Evolutionary conservation across 1,284 basidiomycete genomes (phyloP).

Genomic region (Limonomyces culmigenus): DNA sequence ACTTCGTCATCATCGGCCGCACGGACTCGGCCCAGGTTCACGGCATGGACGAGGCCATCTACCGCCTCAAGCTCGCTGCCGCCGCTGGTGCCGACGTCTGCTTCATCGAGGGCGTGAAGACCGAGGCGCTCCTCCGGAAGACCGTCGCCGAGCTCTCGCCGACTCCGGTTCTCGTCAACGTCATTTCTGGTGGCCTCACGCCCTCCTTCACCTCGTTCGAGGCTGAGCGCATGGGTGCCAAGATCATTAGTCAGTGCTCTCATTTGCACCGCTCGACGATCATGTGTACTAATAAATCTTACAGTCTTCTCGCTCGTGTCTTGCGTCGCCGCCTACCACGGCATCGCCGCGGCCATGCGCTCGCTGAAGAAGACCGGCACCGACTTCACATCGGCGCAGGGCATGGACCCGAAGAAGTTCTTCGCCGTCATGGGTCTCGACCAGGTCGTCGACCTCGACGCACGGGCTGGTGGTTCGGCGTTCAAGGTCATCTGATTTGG

Average conservation of each 20-base stretch:
- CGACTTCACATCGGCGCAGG: constrained; percentile 46
- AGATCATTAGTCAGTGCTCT: too few relatives aligned
- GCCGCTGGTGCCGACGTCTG: constrained; percentile 70
- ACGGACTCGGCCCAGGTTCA: constrained; percentile 70
- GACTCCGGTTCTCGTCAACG: constrained; percentile 61
- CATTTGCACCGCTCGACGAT: too few relatives aligned
- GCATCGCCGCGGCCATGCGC: constrained; percentile 53
- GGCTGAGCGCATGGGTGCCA: constrained; percentile 53
- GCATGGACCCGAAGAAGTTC: constrained; percentile 64
- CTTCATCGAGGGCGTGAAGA: constrained; percentile 72
- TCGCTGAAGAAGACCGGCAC: constrained; percentile 62
- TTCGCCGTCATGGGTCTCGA: constrained; percentile 58
- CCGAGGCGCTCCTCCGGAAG: constrained; percentile 41
- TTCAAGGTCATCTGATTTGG: constrained; percentile 34
- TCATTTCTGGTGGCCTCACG: constrained; percentile 61
- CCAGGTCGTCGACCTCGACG: constrained; percentile 38
- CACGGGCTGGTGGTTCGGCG: constrained; percentile 37
- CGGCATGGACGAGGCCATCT: constrained; percentile 67
- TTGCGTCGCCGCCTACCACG: constrained; percentile 57
- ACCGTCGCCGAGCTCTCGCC: constrained; percentile 53
- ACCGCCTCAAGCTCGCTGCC: constrained; percentile 51
- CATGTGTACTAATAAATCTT: too few relatives aligned
- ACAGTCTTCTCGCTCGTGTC: constrained; percentile 57
- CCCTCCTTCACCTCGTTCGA: constrained; percentile 54
- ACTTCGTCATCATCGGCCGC: constrained; percentile 66